A percentile compares a stretch with the other conserved stretches of the same genome.
Evolutionary conservation across 2,329 filamentous ascomycete species (phyloP).

Genomic region (Xylaria sp.): DNA sequence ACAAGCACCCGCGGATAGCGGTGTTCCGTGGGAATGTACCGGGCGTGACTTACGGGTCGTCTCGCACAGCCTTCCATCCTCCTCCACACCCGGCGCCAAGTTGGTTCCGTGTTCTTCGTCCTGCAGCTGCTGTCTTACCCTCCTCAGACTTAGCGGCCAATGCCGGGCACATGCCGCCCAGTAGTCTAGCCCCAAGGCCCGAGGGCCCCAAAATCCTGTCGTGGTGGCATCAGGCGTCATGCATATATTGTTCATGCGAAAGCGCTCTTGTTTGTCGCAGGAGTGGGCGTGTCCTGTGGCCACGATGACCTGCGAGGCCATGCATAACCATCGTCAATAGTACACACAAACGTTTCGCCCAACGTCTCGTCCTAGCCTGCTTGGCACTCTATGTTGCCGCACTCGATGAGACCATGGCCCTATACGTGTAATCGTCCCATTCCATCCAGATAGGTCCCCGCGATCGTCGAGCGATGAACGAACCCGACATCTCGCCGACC

Average conservation of each 20-base stretch:
- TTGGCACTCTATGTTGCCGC: conserved; percentile 9
- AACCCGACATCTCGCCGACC: conserved; percentile 4
- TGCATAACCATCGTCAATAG: conserved; percentile 16
- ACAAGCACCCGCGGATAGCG: conserved; percentile 4
- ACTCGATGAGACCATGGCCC: conserved; percentile 7
- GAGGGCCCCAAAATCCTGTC: not conserved
- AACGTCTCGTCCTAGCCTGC: not conserved
- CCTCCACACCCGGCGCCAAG: conserved; percentile 19
- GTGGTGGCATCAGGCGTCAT: conserved; percentile 15
- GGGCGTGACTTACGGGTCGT: not conserved
- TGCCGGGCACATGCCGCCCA: conserved; percentile 12
- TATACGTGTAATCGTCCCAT: conserved; percentile 10
- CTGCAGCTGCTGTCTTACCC: conserved; percentile 37
- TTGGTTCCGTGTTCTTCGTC: conserved; percentile 39
- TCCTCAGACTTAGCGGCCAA: conserved; percentile 28
- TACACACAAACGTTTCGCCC: conserved; percentile 2
- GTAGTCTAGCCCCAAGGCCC: conserved; percentile 4
- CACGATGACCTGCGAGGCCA: conserved; percentile 16
- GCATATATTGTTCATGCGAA: conserved; percentile 14
- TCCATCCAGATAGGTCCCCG: not conserved
- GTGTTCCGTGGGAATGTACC: conserved; percentile 7
- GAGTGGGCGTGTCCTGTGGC: conserved; percentile 11
- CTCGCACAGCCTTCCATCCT: not conserved
- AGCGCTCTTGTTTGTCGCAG: conserved; percentile 1
- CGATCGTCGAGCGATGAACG: conserved; percentile 15